Base-by-base conservation (phyloP, 2,329 filamentous ascomycete genomes). In the Incumbomyces lentus region DNA sequence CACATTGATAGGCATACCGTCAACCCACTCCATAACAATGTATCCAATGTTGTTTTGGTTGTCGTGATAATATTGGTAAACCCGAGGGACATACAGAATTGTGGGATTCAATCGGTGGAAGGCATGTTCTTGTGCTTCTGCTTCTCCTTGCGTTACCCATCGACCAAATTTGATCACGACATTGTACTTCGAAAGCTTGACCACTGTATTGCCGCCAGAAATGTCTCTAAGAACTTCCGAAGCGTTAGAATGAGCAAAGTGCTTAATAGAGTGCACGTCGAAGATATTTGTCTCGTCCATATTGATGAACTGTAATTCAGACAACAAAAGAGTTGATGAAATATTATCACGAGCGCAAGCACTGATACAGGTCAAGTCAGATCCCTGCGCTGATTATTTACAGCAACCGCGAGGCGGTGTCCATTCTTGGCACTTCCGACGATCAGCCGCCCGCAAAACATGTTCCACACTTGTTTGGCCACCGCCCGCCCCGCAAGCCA, bases 101-200 rank as follows among this genome's bases (percentile, higher is more conserved):
- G 38, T 37, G 7, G 10, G 11, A 22, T 34, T 26, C 16, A 45
- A 36, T 11, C 16, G n/a, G 13, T 49, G 12, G 32, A 37, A 42
- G n/a, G 48, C 44, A 29, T 42, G 22, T 11, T 26, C 26, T 45
- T 47, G 44, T 2, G 48, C 43, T 29, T 40, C 41, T 35, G 44
- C 48, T 35, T 50, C 48, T 33, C 46, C 37, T 18, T 31, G 44
- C 19, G 44, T 50, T 18, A 50, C 48, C 8, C 40, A 34, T 17
- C 19, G 37, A 38, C 48, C 48, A 26, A 50, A 47, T 36, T 47
- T 50, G 14, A 50, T 40, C 2, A 47, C 48, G 13, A 50, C 32
- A 35, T 33, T 17, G 16, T 44, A 17, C 33, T 35, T 35, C 33
- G 16, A 35, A 35, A 35, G 33, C 16, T 35, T n/a, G 33, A 17